These are phyloP conservation scores for Austroboletus festivus DNA, from an alignment of 768 basidiomycete genomes.

Conservation along the genomic window DNA sequence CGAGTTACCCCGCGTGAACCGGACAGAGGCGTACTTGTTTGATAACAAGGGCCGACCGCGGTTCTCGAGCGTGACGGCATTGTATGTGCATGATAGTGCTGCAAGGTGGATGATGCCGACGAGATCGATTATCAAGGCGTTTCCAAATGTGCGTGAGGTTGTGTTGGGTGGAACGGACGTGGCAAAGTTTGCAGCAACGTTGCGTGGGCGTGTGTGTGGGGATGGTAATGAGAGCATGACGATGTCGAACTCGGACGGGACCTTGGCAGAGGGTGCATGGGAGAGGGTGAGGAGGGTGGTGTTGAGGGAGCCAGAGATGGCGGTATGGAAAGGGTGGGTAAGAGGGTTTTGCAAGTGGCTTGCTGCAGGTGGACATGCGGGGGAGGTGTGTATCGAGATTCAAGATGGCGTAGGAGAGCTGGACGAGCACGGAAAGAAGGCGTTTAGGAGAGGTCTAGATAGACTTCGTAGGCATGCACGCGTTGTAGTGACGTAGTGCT, in stretches of 20 bases:
- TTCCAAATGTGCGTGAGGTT: slow-evolving; percentile 15
- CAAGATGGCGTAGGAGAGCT: not conserved
- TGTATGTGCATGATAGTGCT: slow-evolving; percentile 13
- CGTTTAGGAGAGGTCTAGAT: slow-evolving; percentile 7
- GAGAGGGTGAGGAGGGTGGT: slow-evolving; percentile 2
- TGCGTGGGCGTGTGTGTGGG: slow-evolving; percentile 8
- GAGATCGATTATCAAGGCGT: slow-evolving; percentile 15
- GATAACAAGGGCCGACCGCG: slow-evolving; percentile 8
- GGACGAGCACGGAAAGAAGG: not conserved
- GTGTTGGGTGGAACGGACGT: slow-evolving; percentile 14
- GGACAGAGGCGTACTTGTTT: slow-evolving; percentile 7
- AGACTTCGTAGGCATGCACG: slow-evolving; percentile 11
- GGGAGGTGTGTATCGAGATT: slow-evolving; percentile 10
- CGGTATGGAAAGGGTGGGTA: slow-evolving; percentile 2
- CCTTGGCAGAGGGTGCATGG: slow-evolving; percentile 11
- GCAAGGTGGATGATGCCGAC: slow-evolving; percentile 10
- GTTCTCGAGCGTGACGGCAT: slow-evolving; percentile 9
- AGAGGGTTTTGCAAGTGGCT: slow-evolving; percentile 19
- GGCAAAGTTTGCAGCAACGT: slow-evolving; percentile 8
- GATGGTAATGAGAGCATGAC: too few species aligned
- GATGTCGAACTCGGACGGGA: too few species aligned
- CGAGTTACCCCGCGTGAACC: slow-evolving; percentile 6
- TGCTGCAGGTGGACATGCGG: slow-evolving; percentile 13
- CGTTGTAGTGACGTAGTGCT: too few species aligned
- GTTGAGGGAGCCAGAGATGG: too few species aligned